Conservation (phyloP, 2,329 filamentous ascomycete species). For the Curvularia sp. region DNA sequence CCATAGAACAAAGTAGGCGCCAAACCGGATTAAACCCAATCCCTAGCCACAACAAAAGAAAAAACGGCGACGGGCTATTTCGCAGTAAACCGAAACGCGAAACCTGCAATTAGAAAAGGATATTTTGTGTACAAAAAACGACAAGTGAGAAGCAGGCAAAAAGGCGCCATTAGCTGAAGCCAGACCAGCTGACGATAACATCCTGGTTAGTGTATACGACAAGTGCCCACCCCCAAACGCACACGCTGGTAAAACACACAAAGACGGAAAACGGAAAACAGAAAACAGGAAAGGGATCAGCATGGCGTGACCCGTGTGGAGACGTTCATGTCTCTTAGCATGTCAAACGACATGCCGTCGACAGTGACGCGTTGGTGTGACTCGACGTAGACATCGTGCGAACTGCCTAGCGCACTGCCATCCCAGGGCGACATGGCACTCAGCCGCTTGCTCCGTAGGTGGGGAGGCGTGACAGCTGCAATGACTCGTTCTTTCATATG, state of each 20-base stretch:
- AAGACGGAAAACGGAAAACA: constrained; percentile 11
- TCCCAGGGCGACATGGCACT: constrained; percentile 46
- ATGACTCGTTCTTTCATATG: constrained; percentile 39
- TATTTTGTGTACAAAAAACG: constrained; percentile 3
- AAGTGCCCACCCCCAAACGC: constrained; percentile 12
- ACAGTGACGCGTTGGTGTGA: constrained; percentile 43
- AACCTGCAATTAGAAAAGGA: constrained; percentile 1
- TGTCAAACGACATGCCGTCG: constrained; percentile 48
- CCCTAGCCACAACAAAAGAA: constrained; percentile 11
- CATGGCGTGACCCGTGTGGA: constrained; percentile 37
- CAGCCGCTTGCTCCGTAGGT: constrained; percentile 28
- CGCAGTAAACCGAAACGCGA: not conserved
- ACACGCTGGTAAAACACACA: constrained; percentile 27
- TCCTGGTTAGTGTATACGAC: constrained; percentile 19
- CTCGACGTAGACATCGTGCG: constrained; percentile 44
- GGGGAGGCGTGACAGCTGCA: constrained; percentile 41
- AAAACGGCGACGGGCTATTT: constrained; percentile 18
- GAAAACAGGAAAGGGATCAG: constrained; percentile 13
- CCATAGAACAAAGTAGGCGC: constrained; percentile 5
- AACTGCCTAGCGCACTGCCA: constrained; percentile 35
- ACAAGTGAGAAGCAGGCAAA: constrained; percentile 19
- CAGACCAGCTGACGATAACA: constrained; percentile 38
- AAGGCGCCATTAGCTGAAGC: constrained; percentile 16
- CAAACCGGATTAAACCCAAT: not conserved
- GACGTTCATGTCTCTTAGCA: constrained; percentile 39